Conservation (phyloP, 73 alveolate species). For the Symbiodinium pilosum region DNA sequence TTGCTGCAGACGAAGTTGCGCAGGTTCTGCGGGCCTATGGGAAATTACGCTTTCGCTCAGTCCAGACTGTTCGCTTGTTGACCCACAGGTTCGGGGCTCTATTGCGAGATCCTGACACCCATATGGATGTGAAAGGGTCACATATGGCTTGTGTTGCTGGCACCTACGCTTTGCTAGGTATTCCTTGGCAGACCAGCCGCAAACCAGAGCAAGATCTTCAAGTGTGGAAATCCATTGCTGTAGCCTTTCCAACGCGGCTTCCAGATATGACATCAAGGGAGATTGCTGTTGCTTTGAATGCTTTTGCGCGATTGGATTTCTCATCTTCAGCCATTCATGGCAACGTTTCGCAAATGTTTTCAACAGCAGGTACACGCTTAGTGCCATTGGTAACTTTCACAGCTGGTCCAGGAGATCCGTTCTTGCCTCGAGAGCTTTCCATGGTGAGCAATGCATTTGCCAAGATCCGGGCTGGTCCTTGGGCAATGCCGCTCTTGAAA, state of each 20-base stretch:
- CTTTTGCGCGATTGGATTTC: conserved; percentile 38
- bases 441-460: conserved; percentile 70
- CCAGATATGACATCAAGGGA: conserved; percentile 41
- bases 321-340: conserved; percentile 23
- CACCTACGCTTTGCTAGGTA: neutral
- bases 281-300: conserved; percentile 25
- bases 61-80: conserved; percentile 16
- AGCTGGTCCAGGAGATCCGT: neutral
- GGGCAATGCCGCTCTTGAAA: conserved; percentile 41
- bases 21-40: conserved; percentile 40
- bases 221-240: conserved; percentile 41
- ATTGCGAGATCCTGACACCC: conserved; percentile 22
- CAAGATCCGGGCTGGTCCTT: conserved; percentile 36
- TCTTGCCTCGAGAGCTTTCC: conserved; percentile 34
- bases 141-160: conserved; percentile 25
- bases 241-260: conserved; percentile 14
- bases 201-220: conserved; percentile 35
- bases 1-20: conserved; percentile 29
- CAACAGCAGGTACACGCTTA: conserved; percentile 33
- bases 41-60: neutral
- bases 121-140: conserved; percentile 21
- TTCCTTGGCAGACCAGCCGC: conserved; percentile 31
- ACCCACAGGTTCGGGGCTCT: conserved; percentile 7
- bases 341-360: conserved; percentile 66
- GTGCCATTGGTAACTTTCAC: conserved; percentile 50